Conservation (phyloP, 2,329 filamentous ascomycete species). For the Karstenula rhodostoma region DNA sequence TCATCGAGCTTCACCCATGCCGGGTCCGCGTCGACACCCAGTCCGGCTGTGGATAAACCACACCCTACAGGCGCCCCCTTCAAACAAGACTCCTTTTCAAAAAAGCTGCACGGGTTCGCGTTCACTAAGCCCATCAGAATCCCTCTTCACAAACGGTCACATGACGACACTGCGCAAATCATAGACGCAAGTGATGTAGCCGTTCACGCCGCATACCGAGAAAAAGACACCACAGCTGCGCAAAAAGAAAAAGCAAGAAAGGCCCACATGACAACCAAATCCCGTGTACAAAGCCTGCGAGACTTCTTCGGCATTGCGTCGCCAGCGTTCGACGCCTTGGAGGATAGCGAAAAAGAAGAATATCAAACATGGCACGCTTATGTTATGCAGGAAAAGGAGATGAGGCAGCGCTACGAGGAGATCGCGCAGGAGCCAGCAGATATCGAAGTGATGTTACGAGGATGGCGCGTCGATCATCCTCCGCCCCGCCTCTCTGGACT, state of each 20-base stretch:
- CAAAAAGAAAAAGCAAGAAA: neutral
- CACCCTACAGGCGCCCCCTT: neutral
- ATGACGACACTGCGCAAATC: neutral
- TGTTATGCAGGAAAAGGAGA: neutral
- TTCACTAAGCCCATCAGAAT: neutral
- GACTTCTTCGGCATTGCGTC: neutral
- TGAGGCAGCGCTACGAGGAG: constrained; percentile 3
- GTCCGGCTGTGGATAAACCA: neutral
- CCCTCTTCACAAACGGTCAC: neutral
- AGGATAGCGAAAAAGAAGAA: neutral
- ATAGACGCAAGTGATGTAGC: neutral
- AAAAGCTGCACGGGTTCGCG: neutral
- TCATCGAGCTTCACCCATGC: neutral
- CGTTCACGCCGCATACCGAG: neutral
- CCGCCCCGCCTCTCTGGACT: neutral
- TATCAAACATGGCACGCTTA: neutral
- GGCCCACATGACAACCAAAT: neutral
- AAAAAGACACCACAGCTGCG: neutral
- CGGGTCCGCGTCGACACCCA: neutral
- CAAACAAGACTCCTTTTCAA: neutral
- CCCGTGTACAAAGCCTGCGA: neutral
- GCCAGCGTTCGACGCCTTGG: neutral
- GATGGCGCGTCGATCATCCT: constrained; percentile 1
- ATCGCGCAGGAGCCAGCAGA: neutral
- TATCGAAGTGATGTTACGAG: constrained; percentile 4